These are phyloP conservation scores for Nematodospora valgi DNA, from an alignment of 805 yeast genomes.

Conservation along the genomic window DNA sequence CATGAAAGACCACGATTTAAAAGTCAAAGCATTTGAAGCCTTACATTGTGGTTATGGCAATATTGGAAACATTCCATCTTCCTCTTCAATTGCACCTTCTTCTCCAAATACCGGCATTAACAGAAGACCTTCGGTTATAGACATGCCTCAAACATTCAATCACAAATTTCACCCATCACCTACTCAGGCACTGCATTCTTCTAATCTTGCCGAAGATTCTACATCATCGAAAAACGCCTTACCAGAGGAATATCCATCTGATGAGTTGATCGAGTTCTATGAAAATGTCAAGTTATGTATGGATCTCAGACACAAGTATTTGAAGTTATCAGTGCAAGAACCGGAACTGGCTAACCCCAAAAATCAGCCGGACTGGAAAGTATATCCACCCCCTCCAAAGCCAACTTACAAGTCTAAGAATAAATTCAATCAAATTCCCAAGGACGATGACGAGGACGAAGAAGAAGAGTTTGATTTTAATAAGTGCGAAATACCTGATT, in stretches of 20 bases:
- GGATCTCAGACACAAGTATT: constrained; percentile 73
- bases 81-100: constrained; percentile 6
- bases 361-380: constrained; percentile 65
- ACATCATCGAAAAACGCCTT: constrained; percentile 13
- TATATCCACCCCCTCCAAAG: constrained; percentile 92
- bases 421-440: constrained; percentile 45
- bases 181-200: constrained; percentile 10
- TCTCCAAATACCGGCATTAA: constrained; percentile 13
- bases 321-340: constrained; percentile 61
- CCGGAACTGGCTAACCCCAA: constrained; percentile 79
- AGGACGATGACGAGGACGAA: constrained; percentile 33
- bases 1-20: constrained; percentile 66
- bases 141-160: constrained; percentile 24
- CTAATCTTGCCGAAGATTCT: constrained; percentile 2
- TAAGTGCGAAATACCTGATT: constrained; percentile 54
- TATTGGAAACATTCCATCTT: constrained; percentile 7
- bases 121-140: constrained; percentile 38
- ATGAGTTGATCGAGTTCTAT: constrained; percentile 63
- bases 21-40: constrained; percentile 55
- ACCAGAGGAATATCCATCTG: constrained; percentile 57
- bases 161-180: constrained; percentile 13
- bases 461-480: constrained; percentile 53
- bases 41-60: constrained; percentile 25
- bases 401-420: constrained; percentile 71
- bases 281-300: constrained; percentile 63